phyloP scores from a whole-genome alignment of 352 stramenopile species.

The Phytophthora hybrid region DNA sequence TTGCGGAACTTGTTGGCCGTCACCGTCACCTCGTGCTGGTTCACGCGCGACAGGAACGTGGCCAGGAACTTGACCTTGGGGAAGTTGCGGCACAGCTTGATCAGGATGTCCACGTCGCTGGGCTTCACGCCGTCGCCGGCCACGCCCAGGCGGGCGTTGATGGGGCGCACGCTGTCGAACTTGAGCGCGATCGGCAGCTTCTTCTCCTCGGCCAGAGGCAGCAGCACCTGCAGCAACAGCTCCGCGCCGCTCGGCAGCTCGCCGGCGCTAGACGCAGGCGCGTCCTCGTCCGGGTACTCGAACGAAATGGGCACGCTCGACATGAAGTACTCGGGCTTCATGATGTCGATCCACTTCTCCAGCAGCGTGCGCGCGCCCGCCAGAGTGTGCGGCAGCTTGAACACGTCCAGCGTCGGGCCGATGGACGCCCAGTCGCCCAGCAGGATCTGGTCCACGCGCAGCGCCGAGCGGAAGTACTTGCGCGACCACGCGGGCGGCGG shows the following conservation, averaged over 20 bases:
- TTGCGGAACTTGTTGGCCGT: conserved; percentile 95
- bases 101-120: conserved; percentile 87
- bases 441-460: conserved; percentile 93
- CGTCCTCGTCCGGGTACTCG: conserved; percentile 58
- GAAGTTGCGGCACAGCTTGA: conserved; percentile 87
- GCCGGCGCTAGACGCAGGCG: conserved; percentile 15
- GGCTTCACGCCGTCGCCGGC: conserved; percentile 94
- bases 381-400: conserved; percentile 71
- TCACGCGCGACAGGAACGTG: conserved; percentile 94
- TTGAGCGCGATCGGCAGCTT: conserved; percentile 94
- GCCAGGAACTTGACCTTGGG: conserved; percentile 94
- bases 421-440: conserved; percentile 87
- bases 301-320: conserved; percentile 94
- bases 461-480: conserved; percentile 88
- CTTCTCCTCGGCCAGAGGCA: conserved; percentile 89
- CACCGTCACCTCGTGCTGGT: conserved; percentile 95
- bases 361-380: conserved; percentile 87
- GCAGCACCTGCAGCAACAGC: conserved; percentile 90
- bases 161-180: conserved; percentile 90
- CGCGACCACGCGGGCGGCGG: conserved; percentile 59
- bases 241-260: conserved; percentile 53
- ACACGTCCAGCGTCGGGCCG: conserved; percentile 59
- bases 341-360: conserved; percentile 92
- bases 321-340: conserved; percentile 96
- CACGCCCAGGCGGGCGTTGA: conserved; percentile 85